Base-by-base conservation (phyloP, 2,329 filamentous ascomycete genomes). In the Macrophomina tecta region DNA sequence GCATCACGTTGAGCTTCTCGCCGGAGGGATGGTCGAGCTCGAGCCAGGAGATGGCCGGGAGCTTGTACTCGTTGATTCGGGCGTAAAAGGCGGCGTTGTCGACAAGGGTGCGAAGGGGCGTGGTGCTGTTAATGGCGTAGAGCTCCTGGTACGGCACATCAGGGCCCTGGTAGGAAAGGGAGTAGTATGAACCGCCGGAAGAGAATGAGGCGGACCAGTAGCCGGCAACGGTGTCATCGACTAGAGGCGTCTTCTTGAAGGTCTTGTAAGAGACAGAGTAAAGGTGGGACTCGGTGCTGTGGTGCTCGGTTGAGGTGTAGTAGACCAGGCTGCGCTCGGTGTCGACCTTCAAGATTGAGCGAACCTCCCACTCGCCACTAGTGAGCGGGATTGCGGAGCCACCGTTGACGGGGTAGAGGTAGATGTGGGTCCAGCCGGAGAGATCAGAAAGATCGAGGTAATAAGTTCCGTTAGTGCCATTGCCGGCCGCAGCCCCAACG, bases 111-210 rank as follows among this genome's bases (percentile, higher is more conserved):
- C 86, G 84, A 8, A 91, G 75, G 0, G 88, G 84, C 40, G 78
- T 82, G 18, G 61, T 64, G 23, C 83, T 82, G 73, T 89, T 85
- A 68, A 84, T 74, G 0, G 85, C 79, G 77, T 90, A 90, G 0
- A 91, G 81, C 69, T 90, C 87, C 72, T 91, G 88, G 76, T 90
- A 91, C 0, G 89, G 89, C 0, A 91, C 86, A 65, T 90, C 85
- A 0, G 89, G 89, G 0, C 89, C 89, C 18, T 79, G 77, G 73
- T 91, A 91, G 62, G 80, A 84, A 2, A 91, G 83, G 49, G 91
- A 85, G 72, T 90, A 91, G 79, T 88, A 91, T 2, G 85, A 85
- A 0, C 85, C 86, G 1, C 78, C 81, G 1, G 85, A 82, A 0
- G 89, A 90, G 77, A 91, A 91, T 0, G 87, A 89, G 0, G 89